Base-by-base conservation (phyloP, 176 grass and related monocot genomes). In the Canna indica region DNA sequence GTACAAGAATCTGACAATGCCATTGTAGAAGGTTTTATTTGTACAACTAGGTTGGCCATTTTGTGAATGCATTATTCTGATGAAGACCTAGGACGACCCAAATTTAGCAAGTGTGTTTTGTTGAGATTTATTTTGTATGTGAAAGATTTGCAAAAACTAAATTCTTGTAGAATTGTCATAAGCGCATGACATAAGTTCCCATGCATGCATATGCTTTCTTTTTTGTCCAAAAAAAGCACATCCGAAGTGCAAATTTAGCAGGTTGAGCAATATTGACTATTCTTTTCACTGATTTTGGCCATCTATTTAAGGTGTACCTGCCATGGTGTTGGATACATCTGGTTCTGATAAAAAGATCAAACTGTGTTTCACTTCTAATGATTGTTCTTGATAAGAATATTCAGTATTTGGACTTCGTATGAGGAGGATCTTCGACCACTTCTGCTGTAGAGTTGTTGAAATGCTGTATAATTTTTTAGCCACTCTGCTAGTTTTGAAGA, bases 321-420 rank as follows among this genome's bases (percentile, higher is more conserved):
- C 73, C 0, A 81, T 80, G 47, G 53, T 90, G 35, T 75, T 99
- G n/a, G 89, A 73, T 36, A 90, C 75, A 24, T 71, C 82, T 53
- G 78, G 94, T 16, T 67, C 75, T 22, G 89, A 99, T 76, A 99
- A 91, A 74, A 99, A 88, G 74, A 89, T 90, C 63, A 99, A 99
- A 70, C 84, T 99, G 38, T 99, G 94, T 89, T 73, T 82, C 67
- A 89, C 84, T 44, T 84, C 89, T 11, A 46, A 84, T 20, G 65
- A 26, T 47, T 39, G 68, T 73, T 76, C 89, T 16, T 73, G 72
- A 35, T 87, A 77, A 90, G 47, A 20, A 31, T 17, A 42, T 47
- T 70, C 18, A 47, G 39, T 22, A 15, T 22, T 3, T 28, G 29
- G 16, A n/a, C n/a, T 18, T 20, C 16, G 11, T 59, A 9, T 13